These are phyloP conservation scores for Didymella sp. DNA, from an alignment of 2,329 filamentous ascomycete species.

Conservation along the genomic window DNA sequence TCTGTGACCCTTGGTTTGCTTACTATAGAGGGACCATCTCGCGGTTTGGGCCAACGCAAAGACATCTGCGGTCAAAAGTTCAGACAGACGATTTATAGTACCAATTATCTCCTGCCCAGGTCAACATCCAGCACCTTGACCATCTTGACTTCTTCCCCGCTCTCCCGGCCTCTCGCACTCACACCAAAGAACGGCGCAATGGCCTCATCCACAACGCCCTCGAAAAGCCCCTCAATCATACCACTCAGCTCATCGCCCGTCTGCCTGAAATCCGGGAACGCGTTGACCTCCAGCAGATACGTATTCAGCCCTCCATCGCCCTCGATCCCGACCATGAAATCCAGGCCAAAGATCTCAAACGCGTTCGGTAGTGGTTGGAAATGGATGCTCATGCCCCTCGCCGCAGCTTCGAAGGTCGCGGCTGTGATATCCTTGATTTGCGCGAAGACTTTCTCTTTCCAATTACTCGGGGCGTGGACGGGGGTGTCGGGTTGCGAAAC, in stretches of 20 bases:
- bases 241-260: constrained; percentile 77
- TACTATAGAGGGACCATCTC: no score
- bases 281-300: constrained; percentile 91
- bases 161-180: constrained; percentile 18
- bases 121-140: constrained; percentile 56
- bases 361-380: constrained; percentile 89
- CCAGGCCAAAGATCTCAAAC: constrained; percentile 91
- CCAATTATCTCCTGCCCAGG: constrained; percentile 51
- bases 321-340: constrained; percentile 73
- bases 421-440: constrained; percentile 78
- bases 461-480: constrained; percentile 29
- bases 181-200: constrained; percentile 72
- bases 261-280: constrained; percentile 95
- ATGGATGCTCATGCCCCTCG: constrained; percentile 82
- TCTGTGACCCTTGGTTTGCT: no score
- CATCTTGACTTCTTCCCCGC: constrained; percentile 42
- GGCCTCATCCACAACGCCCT: constrained; percentile 71
- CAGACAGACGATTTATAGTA: no score
- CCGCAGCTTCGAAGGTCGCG: constrained; percentile 86
- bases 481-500: constrained; percentile 25
- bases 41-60: no score
- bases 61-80: no score
- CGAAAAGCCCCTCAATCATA: constrained; percentile 79
- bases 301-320: constrained; percentile 58
- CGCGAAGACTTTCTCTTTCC: constrained; percentile 68